Conservation (phyloP, 2,329 filamentous ascomycete species). For the Biscogniauxia marginata region DNA sequence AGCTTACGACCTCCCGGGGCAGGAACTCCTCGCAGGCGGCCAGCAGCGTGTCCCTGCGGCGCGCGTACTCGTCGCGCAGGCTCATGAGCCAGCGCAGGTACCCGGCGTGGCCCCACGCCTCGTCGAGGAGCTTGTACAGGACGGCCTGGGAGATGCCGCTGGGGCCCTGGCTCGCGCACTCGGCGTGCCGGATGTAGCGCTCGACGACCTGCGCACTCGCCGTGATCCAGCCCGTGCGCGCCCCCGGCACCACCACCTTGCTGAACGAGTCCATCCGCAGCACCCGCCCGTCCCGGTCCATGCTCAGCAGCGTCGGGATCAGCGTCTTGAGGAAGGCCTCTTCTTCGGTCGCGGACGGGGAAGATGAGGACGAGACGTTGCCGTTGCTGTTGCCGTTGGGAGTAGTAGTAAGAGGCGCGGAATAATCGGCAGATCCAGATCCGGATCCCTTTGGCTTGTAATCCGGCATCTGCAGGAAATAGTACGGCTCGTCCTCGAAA, state of each 20-base stretch:
- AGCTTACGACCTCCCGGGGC: conserved; percentile 71
- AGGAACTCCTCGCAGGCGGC: conserved; percentile 77
- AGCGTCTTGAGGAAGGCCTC: conserved; percentile 69
- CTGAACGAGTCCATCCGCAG: conserved; percentile 91
- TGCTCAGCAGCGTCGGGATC: conserved; percentile 71
- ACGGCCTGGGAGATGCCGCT: conserved; percentile 81
- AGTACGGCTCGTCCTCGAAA: conserved; percentile 92
- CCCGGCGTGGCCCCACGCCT: conserved; percentile 88
- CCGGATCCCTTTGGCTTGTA: conserved; percentile 53
- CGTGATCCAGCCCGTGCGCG: conserved; percentile 84
- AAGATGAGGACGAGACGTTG: conserved; percentile 45
- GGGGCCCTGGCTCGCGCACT: conserved; percentile 82
- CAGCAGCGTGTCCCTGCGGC: conserved; percentile 73
- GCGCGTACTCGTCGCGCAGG: conserved; percentile 77
- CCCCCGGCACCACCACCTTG: conserved; percentile 83
- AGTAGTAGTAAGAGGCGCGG: no score
- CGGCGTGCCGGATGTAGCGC: conserved; percentile 77
- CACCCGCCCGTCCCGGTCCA: conserved; percentile 85
- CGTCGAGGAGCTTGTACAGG: conserved; percentile 86
- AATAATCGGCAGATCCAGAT: no score
- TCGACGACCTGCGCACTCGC: conserved; percentile 82
- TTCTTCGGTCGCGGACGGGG: conserved; percentile 52
- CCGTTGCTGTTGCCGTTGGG: not conserved
- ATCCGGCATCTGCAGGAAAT: conserved; percentile 85
- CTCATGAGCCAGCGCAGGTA: conserved; percentile 89